A percentile compares a stretch with the other conserved stretches of the same genome.
phyloP scores from a whole-genome alignment of 2,329 filamentous ascomycete genomes.

The Thermothelomyces thermophilus region DNA sequence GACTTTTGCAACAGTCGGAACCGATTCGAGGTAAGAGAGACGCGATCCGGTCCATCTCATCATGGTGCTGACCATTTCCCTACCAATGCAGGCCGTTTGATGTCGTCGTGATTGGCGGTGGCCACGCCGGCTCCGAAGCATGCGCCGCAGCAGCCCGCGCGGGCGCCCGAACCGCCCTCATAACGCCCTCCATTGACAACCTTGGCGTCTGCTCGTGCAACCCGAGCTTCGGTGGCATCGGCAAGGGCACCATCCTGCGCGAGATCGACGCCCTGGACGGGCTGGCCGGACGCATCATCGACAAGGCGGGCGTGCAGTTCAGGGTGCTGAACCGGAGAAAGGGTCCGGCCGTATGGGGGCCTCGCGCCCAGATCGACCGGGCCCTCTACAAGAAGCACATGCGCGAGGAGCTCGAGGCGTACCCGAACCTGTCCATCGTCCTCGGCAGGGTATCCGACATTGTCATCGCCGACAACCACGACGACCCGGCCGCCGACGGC shows the following conservation, averaged over 20 bases:
- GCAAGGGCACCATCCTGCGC: conserved; percentile 91
- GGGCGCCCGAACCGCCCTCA: conserved; percentile 79
- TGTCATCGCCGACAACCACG: conserved; percentile 57
- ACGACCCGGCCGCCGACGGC: conserved; percentile 36
- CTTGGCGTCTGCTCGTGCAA: conserved; percentile 95
- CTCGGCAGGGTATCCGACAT: conserved; percentile 91
- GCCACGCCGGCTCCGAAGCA: conserved; percentile 92
- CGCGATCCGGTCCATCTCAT: not conserved
- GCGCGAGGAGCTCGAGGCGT: conserved; percentile 73
- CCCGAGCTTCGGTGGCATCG: conserved; percentile 95
- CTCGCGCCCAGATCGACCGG: conserved; percentile 91
- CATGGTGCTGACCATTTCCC: not conserved
- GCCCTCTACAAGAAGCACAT: conserved; percentile 84
- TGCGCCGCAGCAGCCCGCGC: conserved; percentile 83
- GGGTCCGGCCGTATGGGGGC: conserved; percentile 94
- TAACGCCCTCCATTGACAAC: conserved; percentile 83
- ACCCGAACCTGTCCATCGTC: conserved; percentile 72
- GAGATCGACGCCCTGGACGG: conserved; percentile 95
- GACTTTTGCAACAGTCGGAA: conserved; percentile 21
- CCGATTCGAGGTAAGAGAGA: conserved; percentile 17
- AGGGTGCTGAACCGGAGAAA: conserved; percentile 81
- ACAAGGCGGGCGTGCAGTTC: conserved; percentile 94
- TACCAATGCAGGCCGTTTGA: conserved; percentile 59
- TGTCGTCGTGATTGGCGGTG: conserved; percentile 91
- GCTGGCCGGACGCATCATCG: conserved; percentile 78